Evolutionary conservation across 2,329 filamentous ascomycete genomes (phyloP).

Genomic region (Fusarium sarcochroum): DNA sequence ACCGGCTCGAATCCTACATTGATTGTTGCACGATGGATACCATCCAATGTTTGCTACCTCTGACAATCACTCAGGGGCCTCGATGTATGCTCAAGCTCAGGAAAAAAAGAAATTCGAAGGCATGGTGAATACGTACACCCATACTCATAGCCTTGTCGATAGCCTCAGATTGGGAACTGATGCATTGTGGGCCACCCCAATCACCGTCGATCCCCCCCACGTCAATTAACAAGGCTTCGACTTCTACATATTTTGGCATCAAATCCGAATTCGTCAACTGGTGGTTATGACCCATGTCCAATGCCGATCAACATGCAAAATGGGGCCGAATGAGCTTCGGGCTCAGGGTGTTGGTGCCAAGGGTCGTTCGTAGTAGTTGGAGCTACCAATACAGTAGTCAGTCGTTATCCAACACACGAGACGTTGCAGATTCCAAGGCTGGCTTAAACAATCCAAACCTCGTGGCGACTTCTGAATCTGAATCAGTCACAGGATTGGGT

Average conservation of each 20-base stretch:
- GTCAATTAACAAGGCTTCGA: slow-evolving; percentile 20
- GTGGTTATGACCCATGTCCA: slow-evolving; percentile 6
- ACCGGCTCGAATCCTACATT: slow-evolving; percentile 13
- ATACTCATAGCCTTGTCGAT: slow-evolving; percentile 10
- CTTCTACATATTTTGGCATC: slow-evolving; percentile 35
- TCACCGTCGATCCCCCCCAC: slow-evolving; percentile 23
- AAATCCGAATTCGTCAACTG: slow-evolving; percentile 19
- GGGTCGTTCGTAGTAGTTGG: not conserved
- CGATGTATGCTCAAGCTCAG: slow-evolving; percentile 12
- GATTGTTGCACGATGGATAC: slow-evolving; percentile 18
- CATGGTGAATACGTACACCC: not conserved
- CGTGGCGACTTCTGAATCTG: slow-evolving; percentile 18
- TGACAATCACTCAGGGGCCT: slow-evolving; percentile 7
- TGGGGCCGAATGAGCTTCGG: slow-evolving; percentile 20
- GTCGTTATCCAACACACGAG: slow-evolving; percentile 1
- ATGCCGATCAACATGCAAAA: slow-evolving; percentile 42
- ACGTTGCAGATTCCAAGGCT: slow-evolving; percentile 4
- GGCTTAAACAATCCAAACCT: slow-evolving; percentile 17
- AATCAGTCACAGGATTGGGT: slow-evolving; percentile 21
- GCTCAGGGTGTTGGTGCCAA: slow-evolving; percentile 5
- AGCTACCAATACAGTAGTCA: slow-evolving; percentile 10
- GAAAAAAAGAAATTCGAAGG: slow-evolving; percentile 18
- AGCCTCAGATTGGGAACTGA: not conserved
- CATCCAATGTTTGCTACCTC: slow-evolving; percentile 32
- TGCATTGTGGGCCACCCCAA: slow-evolving; percentile 5